Percentiles rank a stretch among this genome's conserved stretches.
Conservation (phyloP, 2,329 filamentous ascomycete species). For the Aspergillus sp. region DNA sequence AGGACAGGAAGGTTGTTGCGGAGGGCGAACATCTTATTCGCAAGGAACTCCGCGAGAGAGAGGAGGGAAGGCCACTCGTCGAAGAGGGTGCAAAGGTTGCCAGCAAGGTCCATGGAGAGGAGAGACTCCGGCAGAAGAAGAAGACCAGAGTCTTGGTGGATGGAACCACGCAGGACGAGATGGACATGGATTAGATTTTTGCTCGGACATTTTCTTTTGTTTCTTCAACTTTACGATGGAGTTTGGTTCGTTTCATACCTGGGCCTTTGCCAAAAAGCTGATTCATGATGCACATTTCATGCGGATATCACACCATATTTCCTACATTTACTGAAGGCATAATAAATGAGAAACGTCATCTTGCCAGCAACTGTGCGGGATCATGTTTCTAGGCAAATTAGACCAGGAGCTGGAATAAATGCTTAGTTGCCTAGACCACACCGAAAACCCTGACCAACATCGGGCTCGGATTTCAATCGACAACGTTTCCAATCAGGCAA, state of each 20-base stretch:
- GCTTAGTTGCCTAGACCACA: not conserved
- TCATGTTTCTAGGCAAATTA: not conserved
- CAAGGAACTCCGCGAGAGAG: constrained; percentile 61
- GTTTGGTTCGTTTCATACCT: constrained; percentile 13
- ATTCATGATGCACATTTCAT: constrained; percentile 1
- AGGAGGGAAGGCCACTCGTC: constrained; percentile 45
- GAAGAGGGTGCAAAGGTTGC: constrained; percentile 35
- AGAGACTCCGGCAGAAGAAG: constrained; percentile 43
- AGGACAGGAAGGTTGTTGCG: constrained; percentile 82
- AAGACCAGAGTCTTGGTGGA: constrained; percentile 47
- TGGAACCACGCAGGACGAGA: constrained; percentile 47
- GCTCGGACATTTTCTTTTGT: constrained; percentile 8
- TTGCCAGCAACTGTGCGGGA: not conserved
- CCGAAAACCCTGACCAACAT: not conserved
- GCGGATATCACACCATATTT: constrained; percentile 5
- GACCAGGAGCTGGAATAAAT: not conserved
- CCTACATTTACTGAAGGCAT: constrained; percentile 1
- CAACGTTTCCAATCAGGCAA: not conserved
- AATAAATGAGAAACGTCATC: not conserved
- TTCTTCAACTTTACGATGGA: constrained; percentile 9
- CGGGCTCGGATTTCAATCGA: not conserved
- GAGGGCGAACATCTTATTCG: constrained; percentile 92
- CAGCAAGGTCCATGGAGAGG: constrained; percentile 41
- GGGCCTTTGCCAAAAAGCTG: constrained; percentile 6
- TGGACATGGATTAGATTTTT: constrained; percentile 47